phyloP scores from a whole-genome alignment of 2,329 filamentous ascomycete genomes.

The Colletotrichum sp. region DNA sequence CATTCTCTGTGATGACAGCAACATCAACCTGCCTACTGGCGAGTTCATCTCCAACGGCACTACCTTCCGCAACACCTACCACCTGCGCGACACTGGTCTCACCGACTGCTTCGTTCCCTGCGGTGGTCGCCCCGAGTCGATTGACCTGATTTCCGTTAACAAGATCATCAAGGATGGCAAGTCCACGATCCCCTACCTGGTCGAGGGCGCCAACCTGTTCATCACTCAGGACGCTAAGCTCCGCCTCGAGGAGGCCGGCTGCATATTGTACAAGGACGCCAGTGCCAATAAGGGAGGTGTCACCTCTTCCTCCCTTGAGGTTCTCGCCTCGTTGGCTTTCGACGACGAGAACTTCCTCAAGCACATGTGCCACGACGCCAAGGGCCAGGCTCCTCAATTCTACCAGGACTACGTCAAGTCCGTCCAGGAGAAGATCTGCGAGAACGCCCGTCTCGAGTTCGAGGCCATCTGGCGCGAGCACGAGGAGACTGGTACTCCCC shows the following conservation, averaged over 20 bases:
- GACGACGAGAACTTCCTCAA: constrained; percentile 86
- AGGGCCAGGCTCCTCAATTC: constrained; percentile 81
- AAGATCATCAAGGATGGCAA: constrained; percentile 92
- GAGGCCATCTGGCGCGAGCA: constrained; percentile 98
- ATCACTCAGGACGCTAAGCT: constrained; percentile 98
- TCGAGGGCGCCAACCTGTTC: constrained; percentile 97
- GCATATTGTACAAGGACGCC: constrained; percentile 95
- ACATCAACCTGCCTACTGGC: constrained; percentile 84
- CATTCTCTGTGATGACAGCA: constrained; percentile 88
- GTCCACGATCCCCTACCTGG: constrained; percentile 87
- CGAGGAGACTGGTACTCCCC: constrained; percentile 76
- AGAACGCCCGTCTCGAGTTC: constrained; percentile 92
- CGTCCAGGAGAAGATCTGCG: constrained; percentile 88
- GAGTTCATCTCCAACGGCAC: constrained; percentile 91
- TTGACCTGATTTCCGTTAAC: constrained; percentile 86
- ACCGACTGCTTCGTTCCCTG: constrained; percentile 95
- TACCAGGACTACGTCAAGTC: constrained; percentile 92
- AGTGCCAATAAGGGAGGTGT: constrained; percentile 99
- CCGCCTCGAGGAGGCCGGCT: constrained; percentile 92
- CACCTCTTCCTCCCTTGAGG: constrained; percentile 94
- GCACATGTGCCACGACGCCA: constrained; percentile 87
- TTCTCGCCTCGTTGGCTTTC: constrained; percentile 92
- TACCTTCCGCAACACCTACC: constrained; percentile 96
- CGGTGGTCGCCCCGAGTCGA: constrained; percentile 94
- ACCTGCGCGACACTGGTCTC: constrained; percentile 77